Conservation (phyloP, 2,329 filamentous ascomycete genomes). For the Aspergillus sp. region DNA sequence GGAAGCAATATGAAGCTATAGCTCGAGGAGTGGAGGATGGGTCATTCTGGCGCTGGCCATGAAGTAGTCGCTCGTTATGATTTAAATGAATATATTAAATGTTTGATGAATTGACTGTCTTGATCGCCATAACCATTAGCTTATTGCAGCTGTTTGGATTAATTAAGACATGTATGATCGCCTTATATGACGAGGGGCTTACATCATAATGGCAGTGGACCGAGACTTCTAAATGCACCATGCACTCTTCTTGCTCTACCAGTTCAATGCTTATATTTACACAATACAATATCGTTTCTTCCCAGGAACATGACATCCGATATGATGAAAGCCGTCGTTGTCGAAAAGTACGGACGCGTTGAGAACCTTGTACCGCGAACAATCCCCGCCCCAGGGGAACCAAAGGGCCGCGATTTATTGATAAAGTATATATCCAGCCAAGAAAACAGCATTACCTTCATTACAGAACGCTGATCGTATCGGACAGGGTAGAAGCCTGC, state of each 20-base stretch:
- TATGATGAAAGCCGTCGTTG: constrained; percentile 1
- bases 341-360: constrained; percentile 19
- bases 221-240: neutral
- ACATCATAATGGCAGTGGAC: neutral
- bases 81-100: neutral
- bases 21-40: neutral
- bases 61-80: neutral
- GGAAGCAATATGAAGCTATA: no score
- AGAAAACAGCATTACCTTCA: neutral
- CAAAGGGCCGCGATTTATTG: constrained; percentile 36
- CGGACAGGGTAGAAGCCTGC: constrained; percentile 31
- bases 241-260: neutral
- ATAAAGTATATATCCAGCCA: constrained; percentile 25
- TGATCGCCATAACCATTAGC: no score
- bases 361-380: constrained; percentile 17
- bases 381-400: constrained; percentile 26
- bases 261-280: neutral
- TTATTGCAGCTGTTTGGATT: no score
- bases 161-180: no score
- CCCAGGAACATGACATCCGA: neutral
- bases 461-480: constrained; percentile 10
- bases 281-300: neutral
- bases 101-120: neutral
- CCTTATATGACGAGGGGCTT: neutral
- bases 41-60: rapidly evolving